Conservation (phyloP, 139 green algal genomes). For the Pleodorina starrii region DNA sequence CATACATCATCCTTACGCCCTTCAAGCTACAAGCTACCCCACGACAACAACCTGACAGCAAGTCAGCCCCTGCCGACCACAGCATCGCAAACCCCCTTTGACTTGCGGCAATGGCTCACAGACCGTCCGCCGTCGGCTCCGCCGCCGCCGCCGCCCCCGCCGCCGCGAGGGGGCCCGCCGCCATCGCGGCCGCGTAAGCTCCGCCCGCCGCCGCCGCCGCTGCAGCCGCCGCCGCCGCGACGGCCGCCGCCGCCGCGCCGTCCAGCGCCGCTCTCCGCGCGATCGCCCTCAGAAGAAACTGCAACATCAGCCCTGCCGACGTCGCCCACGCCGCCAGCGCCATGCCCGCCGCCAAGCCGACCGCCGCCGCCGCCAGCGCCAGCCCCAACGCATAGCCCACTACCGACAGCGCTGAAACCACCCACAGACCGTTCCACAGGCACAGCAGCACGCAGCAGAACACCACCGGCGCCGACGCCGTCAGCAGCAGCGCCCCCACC, state of each 20-base stretch:
- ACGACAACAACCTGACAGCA: too few species aligned
- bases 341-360: constrained; percentile 1
- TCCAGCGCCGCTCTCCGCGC: constrained; percentile 6
- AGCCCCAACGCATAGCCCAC: constrained; percentile 17
- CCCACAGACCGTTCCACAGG: constrained; percentile 37
- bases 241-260: constrained; percentile 1
- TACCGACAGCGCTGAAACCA: constrained; percentile 23
- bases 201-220: too few species aligned
- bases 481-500: constrained; percentile 12
- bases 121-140: too few species aligned
- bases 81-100: too few species aligned
- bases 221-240: background rate
- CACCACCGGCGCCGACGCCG: constrained; percentile 14
- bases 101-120: too few species aligned
- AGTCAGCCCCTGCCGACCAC: too few species aligned
- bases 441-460: constrained; percentile 26
- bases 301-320: constrained; percentile 12
- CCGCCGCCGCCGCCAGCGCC: constrained; percentile 27
- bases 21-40: too few species aligned
- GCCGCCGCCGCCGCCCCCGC: too few species aligned
- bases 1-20: too few species aligned
- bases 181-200: too few species aligned
- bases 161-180: too few species aligned
- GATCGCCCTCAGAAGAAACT: constrained; percentile 11
- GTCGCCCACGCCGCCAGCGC: constrained; percentile 23